Percentiles rank a stretch among this genome's conserved stretches.
Conservation (phyloP, 2,329 filamentous ascomycete species). For the Colletotrichum eremochloae region DNA sequence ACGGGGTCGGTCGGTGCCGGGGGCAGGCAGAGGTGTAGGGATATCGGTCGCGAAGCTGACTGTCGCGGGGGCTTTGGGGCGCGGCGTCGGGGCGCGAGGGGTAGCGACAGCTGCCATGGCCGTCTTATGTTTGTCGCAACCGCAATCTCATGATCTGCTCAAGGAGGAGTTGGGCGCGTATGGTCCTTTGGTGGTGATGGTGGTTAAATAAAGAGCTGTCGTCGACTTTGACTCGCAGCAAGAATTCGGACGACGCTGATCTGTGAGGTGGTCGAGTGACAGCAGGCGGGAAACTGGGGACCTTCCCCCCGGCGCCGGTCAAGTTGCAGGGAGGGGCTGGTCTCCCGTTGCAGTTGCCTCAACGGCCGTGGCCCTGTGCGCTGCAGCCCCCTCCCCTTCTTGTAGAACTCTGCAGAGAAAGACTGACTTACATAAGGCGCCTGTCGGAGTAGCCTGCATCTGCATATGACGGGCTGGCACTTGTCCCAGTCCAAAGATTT, state of each 20-base stretch:
- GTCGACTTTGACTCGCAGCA: slow-evolving; percentile 43
- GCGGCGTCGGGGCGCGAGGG: slow-evolving; percentile 44
- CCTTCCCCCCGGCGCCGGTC: slow-evolving; percentile 25
- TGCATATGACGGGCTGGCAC: slow-evolving; percentile 11
- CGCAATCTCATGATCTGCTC: slow-evolving; percentile 32
- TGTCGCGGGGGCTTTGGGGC: slow-evolving; percentile 42
- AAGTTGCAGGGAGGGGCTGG: slow-evolving; percentile 36
- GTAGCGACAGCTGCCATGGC: slow-evolving; percentile 45
- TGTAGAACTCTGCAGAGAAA: not conserved
- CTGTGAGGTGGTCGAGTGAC: slow-evolving; percentile 31
- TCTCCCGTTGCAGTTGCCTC: slow-evolving; percentile 41
- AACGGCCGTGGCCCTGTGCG: slow-evolving; percentile 47
- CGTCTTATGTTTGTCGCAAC: slow-evolving; percentile 32
- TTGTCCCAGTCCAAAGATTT: slow-evolving; percentile 9
- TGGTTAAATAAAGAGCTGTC: slow-evolving; percentile 29
- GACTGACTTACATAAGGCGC: slow-evolving; percentile 36
- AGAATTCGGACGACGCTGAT: slow-evolving; percentile 39
- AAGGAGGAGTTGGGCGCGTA: slow-evolving; percentile 2
- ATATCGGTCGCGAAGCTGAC: slow-evolving; percentile 36
- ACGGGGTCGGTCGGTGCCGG: slow-evolving; percentile 45
- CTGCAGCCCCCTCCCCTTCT: slow-evolving; percentile 38
- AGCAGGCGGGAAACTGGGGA: slow-evolving; percentile 31
- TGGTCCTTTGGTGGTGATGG: slow-evolving; percentile 4
- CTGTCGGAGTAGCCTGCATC: slow-evolving; percentile 6
- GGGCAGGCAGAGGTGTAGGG: slow-evolving; percentile 37